phyloP scores from a whole-genome alignment of 805 yeast species.

The Metschnikowia amazonensis region DNA sequence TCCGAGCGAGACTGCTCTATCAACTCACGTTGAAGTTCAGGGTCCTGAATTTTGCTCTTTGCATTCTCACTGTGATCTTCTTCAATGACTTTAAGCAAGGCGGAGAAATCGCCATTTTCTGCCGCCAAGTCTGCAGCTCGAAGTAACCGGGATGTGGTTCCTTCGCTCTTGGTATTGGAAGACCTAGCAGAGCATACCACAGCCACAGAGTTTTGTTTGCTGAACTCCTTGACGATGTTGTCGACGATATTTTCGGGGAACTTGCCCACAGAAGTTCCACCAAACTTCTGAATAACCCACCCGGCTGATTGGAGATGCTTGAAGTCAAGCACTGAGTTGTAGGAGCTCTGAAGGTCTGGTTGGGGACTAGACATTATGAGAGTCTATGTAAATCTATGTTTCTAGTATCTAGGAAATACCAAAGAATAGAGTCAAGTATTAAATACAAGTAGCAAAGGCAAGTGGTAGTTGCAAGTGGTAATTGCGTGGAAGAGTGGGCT shows the following conservation, averaged over 20 bases:
- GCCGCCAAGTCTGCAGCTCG: conserved; percentile 79
- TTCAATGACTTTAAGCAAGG: conserved; percentile 62
- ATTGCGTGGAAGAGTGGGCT: not conserved
- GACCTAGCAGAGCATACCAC: conserved; percentile 97
- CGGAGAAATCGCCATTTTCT: conserved; percentile 53
- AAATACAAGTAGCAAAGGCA: too few species aligned
- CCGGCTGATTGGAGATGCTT: conserved; percentile 23
- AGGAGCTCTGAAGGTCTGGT: conserved; percentile 28
- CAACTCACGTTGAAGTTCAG: conserved; percentile 48
- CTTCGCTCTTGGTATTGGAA: conserved; percentile 85
- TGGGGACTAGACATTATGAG: conserved; percentile 12
- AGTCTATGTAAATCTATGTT: not conserved
- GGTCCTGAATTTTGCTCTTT: conserved; percentile 41
- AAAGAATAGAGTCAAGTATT: not conserved
- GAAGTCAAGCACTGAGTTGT: conserved; percentile 41
- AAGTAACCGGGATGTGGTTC: conserved; percentile 86
- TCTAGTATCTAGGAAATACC: not conserved
- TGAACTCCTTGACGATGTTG: conserved; percentile 71
- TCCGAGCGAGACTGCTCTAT: conserved; percentile 60
- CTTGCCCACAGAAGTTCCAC: conserved; percentile 97
- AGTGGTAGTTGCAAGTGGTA: not conserved
- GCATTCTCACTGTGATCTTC: conserved; percentile 82
- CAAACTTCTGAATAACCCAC: conserved; percentile 79
- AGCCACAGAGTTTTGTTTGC: conserved; percentile 64
- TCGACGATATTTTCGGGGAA: conserved; percentile 83